Base-by-base conservation (phyloP, 1,284 basidiomycete species). In the Pseudozyma flocculosa region DNA sequence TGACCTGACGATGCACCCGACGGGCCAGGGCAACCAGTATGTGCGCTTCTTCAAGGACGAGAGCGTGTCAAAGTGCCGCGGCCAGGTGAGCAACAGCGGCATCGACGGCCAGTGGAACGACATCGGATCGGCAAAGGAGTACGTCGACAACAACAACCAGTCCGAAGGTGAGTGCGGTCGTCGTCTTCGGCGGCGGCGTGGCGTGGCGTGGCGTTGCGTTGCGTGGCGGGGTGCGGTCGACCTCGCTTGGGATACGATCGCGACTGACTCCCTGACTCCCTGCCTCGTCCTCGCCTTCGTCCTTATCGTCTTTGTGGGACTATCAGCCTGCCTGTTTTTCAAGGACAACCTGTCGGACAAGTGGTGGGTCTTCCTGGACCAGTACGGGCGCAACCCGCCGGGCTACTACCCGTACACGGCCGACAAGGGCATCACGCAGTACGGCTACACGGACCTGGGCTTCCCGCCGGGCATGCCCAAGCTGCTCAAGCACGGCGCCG, bases 401-500 rank as follows among this genome's bases (percentile, higher is more conserved):
- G 52, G 57, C 9, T 59, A 59, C 43, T 59, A 40, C 13, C 56
- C 56, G 3, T 59, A 23, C 14, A 46, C 45, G 15, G 56, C 49
- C 14, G 32, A 54, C 32, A 50, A 54, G 14, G 51, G 56, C 18
- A 59, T 59, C 24, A 42, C 36, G 24, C 8, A 45, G 47, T 53
- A 59, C 26, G 45, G 50, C n/a, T 59, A 54, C 36, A 49, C 46
- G 7, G 56, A 59, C 24, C 37, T 49, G 21, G 56, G 56, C 11
- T 64, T 64, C 47, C 61, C 61, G 2, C 17, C 32, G 15, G 52
- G 52, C 24, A 53, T 59, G 56, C 56, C 56, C 1, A 55, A 43
- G 30, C 36, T 38, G 50, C 49, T 62, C 26, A 57, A 53, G 38
- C 61, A 65, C 22, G 61, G 59, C 29, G 48, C 45, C 30, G 54